Percentiles rank a stretch among this genome's conserved stretches.
These are phyloP conservation scores for Colletotrichum lupini DNA, from an alignment of 2,329 filamentous ascomycete species.

Conservation along the genomic window DNA sequence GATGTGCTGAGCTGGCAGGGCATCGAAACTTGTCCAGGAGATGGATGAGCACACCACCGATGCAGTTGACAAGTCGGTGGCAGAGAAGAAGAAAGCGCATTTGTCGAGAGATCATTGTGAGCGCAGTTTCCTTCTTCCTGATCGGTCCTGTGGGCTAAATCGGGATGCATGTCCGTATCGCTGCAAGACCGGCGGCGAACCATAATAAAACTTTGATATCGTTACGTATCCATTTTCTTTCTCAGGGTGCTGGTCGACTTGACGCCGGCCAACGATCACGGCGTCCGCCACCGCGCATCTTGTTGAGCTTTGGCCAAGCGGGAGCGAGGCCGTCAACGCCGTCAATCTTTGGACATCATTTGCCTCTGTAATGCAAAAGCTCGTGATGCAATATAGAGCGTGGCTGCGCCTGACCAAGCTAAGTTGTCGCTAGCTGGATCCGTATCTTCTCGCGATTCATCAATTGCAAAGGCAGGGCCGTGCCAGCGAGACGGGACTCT, in stretches of 20 bases:
- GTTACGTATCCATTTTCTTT: conserved; percentile 1
- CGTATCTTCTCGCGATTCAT: background rate
- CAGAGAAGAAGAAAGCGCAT: background rate
- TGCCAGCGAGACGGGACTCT: conserved; percentile 1
- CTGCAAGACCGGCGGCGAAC: conserved; percentile 1
- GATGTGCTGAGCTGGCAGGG: conserved; percentile 13
- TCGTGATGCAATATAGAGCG: background rate
- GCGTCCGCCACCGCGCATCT: conserved; percentile 4
- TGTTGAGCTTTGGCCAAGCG: conserved; percentile 18
- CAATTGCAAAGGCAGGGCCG: background rate
- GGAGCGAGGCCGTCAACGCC: background rate
- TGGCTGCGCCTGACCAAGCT: background rate
- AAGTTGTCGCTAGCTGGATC: background rate
- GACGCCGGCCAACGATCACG: background rate
- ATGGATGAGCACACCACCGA: conserved; percentile 18
- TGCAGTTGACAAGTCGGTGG: background rate
- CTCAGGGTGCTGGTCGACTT: background rate
- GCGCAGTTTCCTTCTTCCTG: background rate
- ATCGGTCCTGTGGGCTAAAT: conserved; percentile 4
- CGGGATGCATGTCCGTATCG: background rate
- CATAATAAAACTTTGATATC: conserved; percentile 10
- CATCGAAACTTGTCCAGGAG: conserved; percentile 17
- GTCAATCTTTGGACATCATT: conserved; percentile 13
- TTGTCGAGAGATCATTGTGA: background rate
- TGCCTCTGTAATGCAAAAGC: conserved; percentile 7